Percentiles rank a stretch among this genome's conserved stretches.
phyloP scores from a whole-genome alignment of 108 stramenopile species.

The Cylindrotheca closterium region DNA sequence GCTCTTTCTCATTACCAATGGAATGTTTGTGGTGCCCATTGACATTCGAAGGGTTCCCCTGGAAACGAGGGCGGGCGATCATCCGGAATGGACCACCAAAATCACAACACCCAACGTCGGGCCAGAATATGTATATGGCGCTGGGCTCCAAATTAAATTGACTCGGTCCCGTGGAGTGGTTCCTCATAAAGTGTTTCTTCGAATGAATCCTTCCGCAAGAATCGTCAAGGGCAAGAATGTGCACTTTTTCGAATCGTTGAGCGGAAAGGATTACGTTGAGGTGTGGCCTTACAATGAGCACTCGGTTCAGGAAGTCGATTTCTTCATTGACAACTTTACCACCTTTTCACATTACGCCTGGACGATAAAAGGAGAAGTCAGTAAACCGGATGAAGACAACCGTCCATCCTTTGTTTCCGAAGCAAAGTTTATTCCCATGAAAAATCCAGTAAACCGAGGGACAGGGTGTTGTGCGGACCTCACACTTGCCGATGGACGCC shows the following conservation, averaged over 20 bases:
- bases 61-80: not conserved
- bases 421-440: not conserved
- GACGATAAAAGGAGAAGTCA: not conserved
- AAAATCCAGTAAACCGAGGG: not conserved
- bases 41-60: not conserved
- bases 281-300: not conserved
- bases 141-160: not conserved
- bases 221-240: not conserved
- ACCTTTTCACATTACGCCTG: not conserved
- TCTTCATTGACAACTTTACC: not conserved
- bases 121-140: not conserved
- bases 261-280: not conserved
- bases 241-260: not conserved
- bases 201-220: not conserved
- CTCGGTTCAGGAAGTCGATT: not conserved
- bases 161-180: not conserved
- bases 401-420: not conserved
- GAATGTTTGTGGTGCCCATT: not conserved
- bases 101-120: not conserved
- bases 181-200: not conserved
- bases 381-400: not conserved
- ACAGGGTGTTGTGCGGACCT: not conserved
- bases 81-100: not conserved
- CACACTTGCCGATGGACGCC: not conserved
- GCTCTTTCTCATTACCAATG: not conserved